A percentile compares a stretch with the other conserved stretches of the same genome.
Conservation (phyloP, 805 yeast genomes). For the Candida sithepensis region DNA sequence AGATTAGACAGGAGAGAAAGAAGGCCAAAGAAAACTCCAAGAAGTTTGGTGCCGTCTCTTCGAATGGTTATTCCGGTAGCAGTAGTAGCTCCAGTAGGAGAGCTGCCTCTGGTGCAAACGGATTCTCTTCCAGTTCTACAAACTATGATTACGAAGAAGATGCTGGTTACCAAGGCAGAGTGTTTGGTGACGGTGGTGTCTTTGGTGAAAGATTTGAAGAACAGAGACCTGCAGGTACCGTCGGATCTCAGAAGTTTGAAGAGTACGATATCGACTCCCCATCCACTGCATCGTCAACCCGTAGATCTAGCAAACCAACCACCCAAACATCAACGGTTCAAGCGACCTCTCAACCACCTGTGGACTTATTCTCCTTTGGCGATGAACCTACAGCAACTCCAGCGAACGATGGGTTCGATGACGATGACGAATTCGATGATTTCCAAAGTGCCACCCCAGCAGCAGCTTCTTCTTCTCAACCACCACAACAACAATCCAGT, state of each 20-base stretch:
- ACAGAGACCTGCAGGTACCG: constrained; percentile 40
- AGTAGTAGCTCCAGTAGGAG: constrained; percentile 24
- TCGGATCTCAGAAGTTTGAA: constrained; percentile 44
- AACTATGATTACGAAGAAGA: constrained; percentile 48
- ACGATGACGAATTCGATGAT: constrained; percentile 77
- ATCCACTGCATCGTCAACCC: constrained; percentile 16
- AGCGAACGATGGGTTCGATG: constrained; percentile 38
- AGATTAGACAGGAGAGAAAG: constrained; percentile 79
- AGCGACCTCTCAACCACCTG: constrained; percentile 39
- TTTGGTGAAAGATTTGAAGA: constrained; percentile 65
- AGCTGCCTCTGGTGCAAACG: constrained; percentile 25
- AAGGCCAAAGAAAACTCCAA: constrained; percentile 83
- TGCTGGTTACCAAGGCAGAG: constrained; percentile 41
- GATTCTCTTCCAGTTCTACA: constrained; percentile 19
- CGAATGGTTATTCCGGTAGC: constrained; percentile 49
- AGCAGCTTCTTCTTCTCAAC: neutral
- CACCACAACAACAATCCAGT: constrained; percentile 17
- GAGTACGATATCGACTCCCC: constrained; percentile 54
- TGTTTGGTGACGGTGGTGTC: constrained; percentile 71
- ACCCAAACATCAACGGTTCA: constrained; percentile 39
- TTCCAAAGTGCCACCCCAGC: constrained; percentile 67
- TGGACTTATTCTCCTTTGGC: constrained; percentile 50
- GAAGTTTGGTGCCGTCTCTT: constrained; percentile 71
- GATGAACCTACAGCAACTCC: constrained; percentile 22
- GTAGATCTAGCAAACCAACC: constrained; percentile 30